Conservation (phyloP, 2,329 filamentous ascomycete species). For the Pseudopithomyces chartarum region DNA sequence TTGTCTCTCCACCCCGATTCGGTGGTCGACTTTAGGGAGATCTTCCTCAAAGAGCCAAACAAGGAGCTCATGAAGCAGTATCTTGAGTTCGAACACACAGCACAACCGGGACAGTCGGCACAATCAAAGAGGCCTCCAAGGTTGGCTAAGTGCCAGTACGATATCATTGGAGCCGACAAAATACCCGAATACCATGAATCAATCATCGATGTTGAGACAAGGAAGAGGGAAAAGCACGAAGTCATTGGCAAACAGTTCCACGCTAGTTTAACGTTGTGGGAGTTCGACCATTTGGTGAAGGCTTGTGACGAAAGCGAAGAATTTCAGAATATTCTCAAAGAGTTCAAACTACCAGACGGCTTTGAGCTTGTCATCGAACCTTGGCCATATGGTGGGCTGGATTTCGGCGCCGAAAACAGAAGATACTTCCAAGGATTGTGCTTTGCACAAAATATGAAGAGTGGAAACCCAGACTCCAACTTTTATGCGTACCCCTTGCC, state of each 20-base stretch:
- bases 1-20: slow-evolving; percentile 45
- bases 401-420: slow-evolving; percentile 51
- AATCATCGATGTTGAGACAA: slow-evolving; percentile 54
- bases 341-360: slow-evolving; percentile 59
- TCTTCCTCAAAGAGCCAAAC: slow-evolving; percentile 57
- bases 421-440: slow-evolving; percentile 61
- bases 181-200: slow-evolving; percentile 61
- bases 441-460: slow-evolving; percentile 56
- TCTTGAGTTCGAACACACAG: slow-evolving; percentile 54
- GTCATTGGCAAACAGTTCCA: slow-evolving; percentile 55
- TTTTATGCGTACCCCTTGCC: slow-evolving; percentile 49
- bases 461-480: slow-evolving; percentile 50
- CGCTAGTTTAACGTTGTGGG: slow-evolving; percentile 54
- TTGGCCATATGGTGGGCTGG: slow-evolving; percentile 61
- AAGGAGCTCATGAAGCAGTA: slow-evolving; percentile 56
- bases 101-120: slow-evolving; percentile 42
- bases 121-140: slow-evolving; percentile 53
- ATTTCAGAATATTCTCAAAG: slow-evolving; percentile 57
- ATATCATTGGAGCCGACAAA: slow-evolving; percentile 58
- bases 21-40: slow-evolving; percentile 55
- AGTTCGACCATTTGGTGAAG: slow-evolving; percentile 40
- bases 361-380: slow-evolving; percentile 62
- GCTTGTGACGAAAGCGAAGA: slow-evolving; percentile 58
- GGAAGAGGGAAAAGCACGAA: slow-evolving; percentile 50
- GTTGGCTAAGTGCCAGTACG: slow-evolving; percentile 61